These are phyloP conservation scores for Picea abies DNA, from an alignment of 83 land plant genomes.

Conservation along the genomic window DNA sequence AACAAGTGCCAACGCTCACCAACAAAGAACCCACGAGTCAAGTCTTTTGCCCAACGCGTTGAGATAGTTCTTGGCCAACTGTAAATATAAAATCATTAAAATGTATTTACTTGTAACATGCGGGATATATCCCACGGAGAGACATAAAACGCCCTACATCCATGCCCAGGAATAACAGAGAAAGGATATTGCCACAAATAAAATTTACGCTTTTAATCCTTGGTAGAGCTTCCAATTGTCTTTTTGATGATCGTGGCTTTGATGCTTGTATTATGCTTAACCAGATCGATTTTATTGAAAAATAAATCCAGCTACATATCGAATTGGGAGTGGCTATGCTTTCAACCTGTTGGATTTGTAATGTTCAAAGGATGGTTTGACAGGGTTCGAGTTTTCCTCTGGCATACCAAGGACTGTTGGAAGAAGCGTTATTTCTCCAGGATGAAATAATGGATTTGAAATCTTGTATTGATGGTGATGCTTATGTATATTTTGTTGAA, in stretches of 20 bases:
- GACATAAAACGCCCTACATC: too few relatives aligned
- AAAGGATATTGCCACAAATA: conserved; percentile 43
- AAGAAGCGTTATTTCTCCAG: conserved; percentile 87
- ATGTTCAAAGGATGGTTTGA: too few relatives aligned
- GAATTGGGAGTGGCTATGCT: conserved; percentile 66
- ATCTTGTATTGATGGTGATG: conserved; percentile 77
- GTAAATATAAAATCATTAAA: too few relatives aligned
- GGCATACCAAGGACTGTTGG: too few relatives aligned
- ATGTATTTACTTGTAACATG: too few relatives aligned
- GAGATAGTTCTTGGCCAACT: too few relatives aligned
- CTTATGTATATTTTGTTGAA: conserved; percentile 95
- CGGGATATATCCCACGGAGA: too few relatives aligned
- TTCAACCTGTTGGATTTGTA: conserved; percentile 42
- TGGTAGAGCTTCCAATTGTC: conserved; percentile 82
- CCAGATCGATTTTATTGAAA: conserved; percentile 45
- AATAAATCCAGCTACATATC: conserved; percentile 39
- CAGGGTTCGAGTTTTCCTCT: too few relatives aligned
- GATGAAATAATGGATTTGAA: conserved; percentile 95
- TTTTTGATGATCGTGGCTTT: conserved; percentile 76
- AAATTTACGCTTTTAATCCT: conserved; percentile 41
- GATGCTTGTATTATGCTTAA: conserved; percentile 69
- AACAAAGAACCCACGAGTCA: too few relatives aligned
- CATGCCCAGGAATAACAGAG: too few relatives aligned
- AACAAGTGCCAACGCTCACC: too few relatives aligned
- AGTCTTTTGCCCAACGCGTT: too few relatives aligned